Base-by-base conservation (phyloP, 306 rosid genomes). In the Elaeagnus macrophylla region DNA sequence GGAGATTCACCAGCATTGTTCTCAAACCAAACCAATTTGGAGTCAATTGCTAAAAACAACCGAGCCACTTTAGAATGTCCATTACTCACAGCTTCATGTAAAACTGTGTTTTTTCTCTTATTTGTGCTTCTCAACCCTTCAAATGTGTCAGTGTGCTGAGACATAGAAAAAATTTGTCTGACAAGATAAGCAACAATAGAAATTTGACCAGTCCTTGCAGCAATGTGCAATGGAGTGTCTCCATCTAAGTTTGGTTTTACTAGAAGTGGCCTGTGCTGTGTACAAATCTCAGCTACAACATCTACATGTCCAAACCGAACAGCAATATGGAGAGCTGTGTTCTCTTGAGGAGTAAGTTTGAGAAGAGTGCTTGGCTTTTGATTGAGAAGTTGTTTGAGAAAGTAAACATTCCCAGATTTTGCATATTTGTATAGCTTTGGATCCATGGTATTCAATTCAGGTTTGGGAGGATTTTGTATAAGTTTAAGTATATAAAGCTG, bases 361-460 rank as follows among this genome's bases (percentile, higher is more conserved):
- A 12, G 14, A 2, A 52, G 17, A 2, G 36, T 37, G 18, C 10
- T 52, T 5, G 39, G 18, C 32, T 52, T 32, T 2, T 52, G 39
- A 7, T 52, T 32, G 36, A 52, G 56, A 52, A 52, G 40, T 52
- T 13, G 17, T 12, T 52, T 32, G 39, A 52, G 56, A 11, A 52
- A 25, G 56, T 15, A 11, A 51, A 52, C 39, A 35, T 52, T 17
- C 15, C 56, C 56, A 12, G 40, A 52, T 32, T 52, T 52, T 20
- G 56, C 56, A 52, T 15, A 39, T 55, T 17, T 55, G 38, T 48
- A 37, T 14, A 60, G 56, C 56, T 55, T 60, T 52, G 56, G 56
- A 52, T 32, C 56, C 56, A 52, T 52, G 39, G 39, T 11, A 20
- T 35, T 52, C 32, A 25, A 25, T 25, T 25, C 32, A 25, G 2